These are phyloP conservation scores for Kitagawia praeruptora DNA, from an alignment of 129 eudicot genomes.

Conservation along the genomic window DNA sequence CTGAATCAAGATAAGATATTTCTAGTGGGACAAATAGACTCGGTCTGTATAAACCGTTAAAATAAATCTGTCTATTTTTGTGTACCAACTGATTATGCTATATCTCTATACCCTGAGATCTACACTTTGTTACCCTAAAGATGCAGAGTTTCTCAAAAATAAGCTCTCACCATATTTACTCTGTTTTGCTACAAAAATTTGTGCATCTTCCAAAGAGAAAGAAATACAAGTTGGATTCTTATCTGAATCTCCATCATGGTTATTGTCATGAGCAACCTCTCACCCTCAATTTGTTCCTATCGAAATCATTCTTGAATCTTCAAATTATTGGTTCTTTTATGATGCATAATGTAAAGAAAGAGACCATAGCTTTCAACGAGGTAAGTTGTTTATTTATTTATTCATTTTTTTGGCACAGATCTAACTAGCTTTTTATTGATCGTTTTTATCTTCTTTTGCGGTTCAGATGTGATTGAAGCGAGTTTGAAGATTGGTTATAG, in stretches of 20 bases:
- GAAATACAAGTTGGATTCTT: neutral
- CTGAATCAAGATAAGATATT: no score
- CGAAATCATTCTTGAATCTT: neutral
- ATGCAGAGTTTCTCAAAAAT: neutral
- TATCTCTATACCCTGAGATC: neutral
- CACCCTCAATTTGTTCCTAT: neutral
- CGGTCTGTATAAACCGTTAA: neutral
- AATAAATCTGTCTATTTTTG: neutral
- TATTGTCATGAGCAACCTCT: neutral
- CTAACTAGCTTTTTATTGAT: no score
- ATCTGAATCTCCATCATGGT: neutral
- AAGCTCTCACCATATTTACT: neutral
- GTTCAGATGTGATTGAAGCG: no score
- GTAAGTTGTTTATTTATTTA: no score
- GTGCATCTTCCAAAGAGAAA: neutral
- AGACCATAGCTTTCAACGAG: no score
- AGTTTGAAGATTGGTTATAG: no score
- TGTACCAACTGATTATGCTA: neutral
- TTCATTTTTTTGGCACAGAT: no score
- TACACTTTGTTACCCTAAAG: neutral
- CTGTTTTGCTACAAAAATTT: neutral
- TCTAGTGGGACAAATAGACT: neutral
- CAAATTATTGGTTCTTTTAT: neutral
- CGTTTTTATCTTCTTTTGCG: no score
- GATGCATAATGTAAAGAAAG: no score